Base-by-base conservation (phyloP, 75 land plant genomes). In the Gnetum montanum region DNA sequence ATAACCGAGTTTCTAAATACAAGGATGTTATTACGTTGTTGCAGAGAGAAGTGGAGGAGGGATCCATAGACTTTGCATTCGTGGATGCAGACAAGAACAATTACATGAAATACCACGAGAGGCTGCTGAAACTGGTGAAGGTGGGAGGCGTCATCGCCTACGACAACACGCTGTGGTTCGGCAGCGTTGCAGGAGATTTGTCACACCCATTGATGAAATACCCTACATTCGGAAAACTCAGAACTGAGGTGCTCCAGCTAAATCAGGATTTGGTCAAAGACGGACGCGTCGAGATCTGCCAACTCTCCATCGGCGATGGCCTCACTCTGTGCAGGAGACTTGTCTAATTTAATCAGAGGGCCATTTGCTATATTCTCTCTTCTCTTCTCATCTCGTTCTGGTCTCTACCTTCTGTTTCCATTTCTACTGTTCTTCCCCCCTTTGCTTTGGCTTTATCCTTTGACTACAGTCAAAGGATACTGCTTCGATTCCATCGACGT, bases 31-130 rank as follows among this genome's bases (percentile, higher is more conserved):
- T n/a, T n/a, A n/a, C n/a, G n/a, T n/a, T n/a, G n/a, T n/a, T n/a
- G n/a, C n/a, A n/a, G n/a, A n/a, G n/a, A n/a, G n/a, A 61, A 58
- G 64, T 35, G 15, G 48, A 51, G 16, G 25, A 33, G 25, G 59
- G 60, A 8, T 62, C 41, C 49, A 74, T 75, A 23, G 81, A 77
- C 43, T 77, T 77, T 54, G 70, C 70, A 11, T 77, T 77, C 33
- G 81, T 77, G 64, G 81, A 77, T 47, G 81, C 81, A 8, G 81
- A 77, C 69, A 77, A 77, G 53, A 47, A 58, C 59, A 77, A 77
- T 60, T 77, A 75, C 54, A n/a, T 57, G 18, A 59, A 74, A 34
- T 77, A 77, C 34, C 81, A 77, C 49, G 37, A 64, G 46, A 36
- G 56, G 23, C 57, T 77, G 36, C 46, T 77, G 54, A 67, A 74